These are phyloP conservation scores for Elongisporangium anandrum DNA, from an alignment of 352 stramenopile genomes.

Conservation along the genomic window DNA sequence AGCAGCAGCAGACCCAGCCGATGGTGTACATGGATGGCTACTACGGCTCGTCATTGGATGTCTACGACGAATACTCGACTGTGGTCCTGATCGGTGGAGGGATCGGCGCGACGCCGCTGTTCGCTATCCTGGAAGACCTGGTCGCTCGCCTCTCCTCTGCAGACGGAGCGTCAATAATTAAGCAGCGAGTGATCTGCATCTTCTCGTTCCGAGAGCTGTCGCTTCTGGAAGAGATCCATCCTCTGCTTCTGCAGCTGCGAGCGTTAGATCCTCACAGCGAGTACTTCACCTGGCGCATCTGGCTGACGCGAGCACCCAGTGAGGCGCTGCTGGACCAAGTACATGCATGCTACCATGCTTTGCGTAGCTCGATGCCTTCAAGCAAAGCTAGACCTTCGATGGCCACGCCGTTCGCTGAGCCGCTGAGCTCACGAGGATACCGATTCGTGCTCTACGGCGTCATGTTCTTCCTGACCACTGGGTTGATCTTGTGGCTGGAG, in stretches of 20 bases:
- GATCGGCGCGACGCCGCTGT: conserved; percentile 47
- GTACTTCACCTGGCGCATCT: conserved; percentile 21
- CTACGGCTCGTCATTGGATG: conserved; percentile 39
- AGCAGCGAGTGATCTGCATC: conserved; percentile 30
- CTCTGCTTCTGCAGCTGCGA: conserved; percentile 21
- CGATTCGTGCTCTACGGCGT: conserved; percentile 24
- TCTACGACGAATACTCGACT: conserved; percentile 36
- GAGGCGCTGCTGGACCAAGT: conserved; percentile 16
- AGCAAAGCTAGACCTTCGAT: conserved; percentile 4
- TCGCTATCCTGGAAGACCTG: conserved; percentile 55
- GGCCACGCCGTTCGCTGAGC: conserved; percentile 26
- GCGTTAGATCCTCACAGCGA: conserved; percentile 17
- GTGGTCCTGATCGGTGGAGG: conserved; percentile 43
- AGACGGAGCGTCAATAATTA: conserved; percentile 2
- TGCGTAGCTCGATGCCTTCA: conserved; percentile 3
- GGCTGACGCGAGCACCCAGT: conserved; percentile 23
- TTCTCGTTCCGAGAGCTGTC: conserved; percentile 36
- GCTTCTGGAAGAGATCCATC: conserved; percentile 35
- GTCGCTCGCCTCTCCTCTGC: conserved; percentile 9
- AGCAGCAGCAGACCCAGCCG: conserved; percentile 15
- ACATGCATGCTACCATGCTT: conserved; percentile 2
- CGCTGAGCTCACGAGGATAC: conserved; percentile 17
- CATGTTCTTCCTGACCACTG: conserved; percentile 15
- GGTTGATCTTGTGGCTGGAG: conserved; percentile 32
- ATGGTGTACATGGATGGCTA: conserved; percentile 52